Base-by-base conservation (phyloP, 768 basidiomycete species). In the Pleurotus giganteus region DNA sequence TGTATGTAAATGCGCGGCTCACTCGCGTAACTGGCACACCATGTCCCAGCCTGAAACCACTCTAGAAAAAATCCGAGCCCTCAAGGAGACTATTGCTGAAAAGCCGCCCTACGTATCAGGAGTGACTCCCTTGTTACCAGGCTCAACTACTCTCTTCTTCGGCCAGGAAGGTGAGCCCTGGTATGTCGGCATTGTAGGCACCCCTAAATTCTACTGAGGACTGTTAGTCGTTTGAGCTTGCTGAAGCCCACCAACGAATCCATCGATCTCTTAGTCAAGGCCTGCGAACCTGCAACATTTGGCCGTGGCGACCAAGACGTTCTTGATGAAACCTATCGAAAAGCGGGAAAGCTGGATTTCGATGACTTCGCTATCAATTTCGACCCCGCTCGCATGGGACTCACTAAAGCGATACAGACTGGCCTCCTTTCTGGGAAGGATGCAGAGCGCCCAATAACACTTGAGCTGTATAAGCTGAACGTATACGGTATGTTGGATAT, bases 401-500 rank as follows among this genome's bases (percentile, higher is more conserved):
- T 77, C 1, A 19, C 71, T 4, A 63, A 67, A 42, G 34, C 57
- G 19, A 59, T 74, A 21, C 58, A 60, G 15, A 54, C 47, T 0
- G 57, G 56, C 7, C 58, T 69, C 13, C 49, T 66, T 6, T 56
- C 62, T 26, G 65, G 67, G 12, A 39, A 60, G 2, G 43, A 57
- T 15, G 53, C 61, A 6, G 53, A 60, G 2, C 55, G 54, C 1
- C n/a, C 37, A 1, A 60, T 78, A 26, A 58, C 45, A 21, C 57
- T 61, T 0, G 74, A 78, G 54, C 54, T 77, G n/a, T 75, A 76
- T 61, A 78, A 80, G 54, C 63, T 79, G 47, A 77, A 78, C 37
- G 71, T 78, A 1, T 76, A 79, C 45, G 68, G 77, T 77, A 39
- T n/a, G 57, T 58, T 15, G 24, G 28, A 43, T 45, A n/a, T n/a